Conservation (phyloP, 179 eudicot genomes). For the Corrigiola litoralis region DNA sequence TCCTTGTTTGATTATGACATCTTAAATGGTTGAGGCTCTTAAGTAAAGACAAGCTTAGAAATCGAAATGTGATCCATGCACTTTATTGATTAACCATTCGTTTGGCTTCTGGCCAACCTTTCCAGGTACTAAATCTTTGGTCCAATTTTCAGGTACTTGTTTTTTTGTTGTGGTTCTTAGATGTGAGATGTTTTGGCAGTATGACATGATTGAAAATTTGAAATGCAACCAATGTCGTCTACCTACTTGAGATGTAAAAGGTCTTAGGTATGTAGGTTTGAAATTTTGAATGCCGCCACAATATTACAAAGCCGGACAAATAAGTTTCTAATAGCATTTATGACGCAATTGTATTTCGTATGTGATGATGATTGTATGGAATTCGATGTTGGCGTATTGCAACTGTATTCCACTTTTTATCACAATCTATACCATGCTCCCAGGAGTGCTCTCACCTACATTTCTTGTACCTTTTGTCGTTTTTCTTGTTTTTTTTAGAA, state of each 20-base stretch:
- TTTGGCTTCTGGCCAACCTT: not conserved
- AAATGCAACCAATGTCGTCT: not conserved
- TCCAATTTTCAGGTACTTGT: too few species aligned
- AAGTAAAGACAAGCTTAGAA: not conserved
- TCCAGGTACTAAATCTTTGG: constrained; percentile 8
- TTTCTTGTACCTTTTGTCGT: too few species aligned
- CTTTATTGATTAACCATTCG: not conserved
- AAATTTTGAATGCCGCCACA: too few species aligned
- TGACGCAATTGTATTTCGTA: too few species aligned
- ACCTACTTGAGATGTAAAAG: not conserved
- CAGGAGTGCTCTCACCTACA: too few species aligned
- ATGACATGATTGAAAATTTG: constrained; percentile 7
- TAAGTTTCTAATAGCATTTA: too few species aligned
- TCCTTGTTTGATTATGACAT: constrained; percentile 31
- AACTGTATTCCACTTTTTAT: too few species aligned
- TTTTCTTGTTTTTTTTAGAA: too few species aligned
- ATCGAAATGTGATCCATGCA: not conserved
- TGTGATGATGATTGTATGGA: too few species aligned
- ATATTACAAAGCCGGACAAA: too few species aligned
- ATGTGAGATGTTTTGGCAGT: not conserved
- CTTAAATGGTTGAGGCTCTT: not conserved
- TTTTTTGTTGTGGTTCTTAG: not conserved
- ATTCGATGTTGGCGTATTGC: too few species aligned
- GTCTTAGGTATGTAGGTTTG: not conserved
- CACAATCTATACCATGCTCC: too few species aligned